A percentile compares a stretch with the other conserved stretches of the same genome.
phyloP scores from a whole-genome alignment of 768 basidiomycete species.

The Stropharia rugosoannulata region DNA sequence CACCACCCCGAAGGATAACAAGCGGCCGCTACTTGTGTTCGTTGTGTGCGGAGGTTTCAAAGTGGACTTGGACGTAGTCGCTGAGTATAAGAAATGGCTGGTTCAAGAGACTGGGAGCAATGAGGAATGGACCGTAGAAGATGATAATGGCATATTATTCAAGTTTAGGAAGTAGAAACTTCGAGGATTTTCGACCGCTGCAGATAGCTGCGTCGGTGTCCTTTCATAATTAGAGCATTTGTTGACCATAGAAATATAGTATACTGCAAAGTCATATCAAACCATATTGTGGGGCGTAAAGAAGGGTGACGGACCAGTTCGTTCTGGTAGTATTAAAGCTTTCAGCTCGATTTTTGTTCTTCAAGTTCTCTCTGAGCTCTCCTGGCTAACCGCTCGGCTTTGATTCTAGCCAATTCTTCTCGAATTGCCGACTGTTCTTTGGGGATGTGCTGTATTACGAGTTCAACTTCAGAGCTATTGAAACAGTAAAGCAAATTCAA shows the following conservation, averaged over 20 bases:
- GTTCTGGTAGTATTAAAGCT: background rate
- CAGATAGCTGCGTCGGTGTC: background rate
- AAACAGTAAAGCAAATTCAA: background rate
- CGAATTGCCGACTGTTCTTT: slow-evolving; percentile 64
- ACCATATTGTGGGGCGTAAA: background rate
- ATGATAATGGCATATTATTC: slow-evolving; percentile 38
- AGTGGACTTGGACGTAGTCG: slow-evolving; percentile 52
- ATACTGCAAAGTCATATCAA: background rate
- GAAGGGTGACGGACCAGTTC: background rate
- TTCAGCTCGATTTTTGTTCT: slow-evolving; percentile 18
- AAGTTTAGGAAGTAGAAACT: slow-evolving; percentile 20
- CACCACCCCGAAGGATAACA: slow-evolving; percentile 14
- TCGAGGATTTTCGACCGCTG: background rate
- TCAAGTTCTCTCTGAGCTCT: slow-evolving; percentile 43
- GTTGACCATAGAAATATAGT: background rate
- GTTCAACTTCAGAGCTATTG: background rate
- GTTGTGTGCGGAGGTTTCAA: slow-evolving; percentile 76
- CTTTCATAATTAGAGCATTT: background rate
- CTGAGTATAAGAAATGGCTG: slow-evolving; percentile 43
- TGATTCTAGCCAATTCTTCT: slow-evolving; percentile 72
- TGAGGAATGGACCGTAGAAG: slow-evolving; percentile 35
- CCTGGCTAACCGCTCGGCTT: slow-evolving; percentile 53
- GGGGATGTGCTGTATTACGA: slow-evolving; percentile 49
- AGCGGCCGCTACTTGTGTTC: slow-evolving; percentile 49
- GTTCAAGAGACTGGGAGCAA: slow-evolving; percentile 28